Evolutionary conservation across 2,329 filamentous ascomycete species (phyloP), one percentile per base, ranked within the genome.

Genomic region (Penicillium sp.): DNA sequence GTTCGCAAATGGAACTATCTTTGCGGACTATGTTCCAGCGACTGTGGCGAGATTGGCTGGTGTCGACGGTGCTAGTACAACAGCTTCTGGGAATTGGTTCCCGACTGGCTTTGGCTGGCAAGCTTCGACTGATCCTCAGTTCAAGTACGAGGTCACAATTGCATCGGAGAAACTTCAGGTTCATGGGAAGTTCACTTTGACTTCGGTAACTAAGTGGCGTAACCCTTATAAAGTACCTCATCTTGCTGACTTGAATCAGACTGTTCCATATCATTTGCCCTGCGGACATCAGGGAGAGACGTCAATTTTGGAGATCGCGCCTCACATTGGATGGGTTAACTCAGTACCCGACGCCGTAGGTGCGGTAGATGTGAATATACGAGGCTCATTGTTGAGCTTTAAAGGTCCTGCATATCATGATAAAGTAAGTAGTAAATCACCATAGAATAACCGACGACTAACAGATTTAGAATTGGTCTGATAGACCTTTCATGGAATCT

Each of bases 371-470:
- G 45, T 73, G 48, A 56, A 32, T 1, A 63, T 73, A 6, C 52
- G 61, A 21, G 75, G 73, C 2, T 64, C 60, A 27, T 32, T 34
- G 13, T 22, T 77, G 14, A 50, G 51, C 5, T 77, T 76, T 54
- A 59, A 63, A 5, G 77, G 77, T 1, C 48, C 66, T 1, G 77
- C 69, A 1, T 79, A 79, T 58, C 77, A 79, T 58, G 78, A 80
- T 56, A 79, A 78, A 62, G 72, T 72, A 54, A 45, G 45, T 36
- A 36, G 6, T 5, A 4, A 1, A 34, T 4, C 10, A 10, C 9
- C 31, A 34, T 8, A 14, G 11, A 11, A 34, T 11, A 2, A 10
- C 9, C 31, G 4, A 13, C 1, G 13, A 34, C 31, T 34, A 10
- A 34, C 31, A 34, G 5, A 7, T 11, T 4, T 3, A 76, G 75